Conservation (phyloP, 2,329 filamentous ascomycete species). For the Venturia oleaginea region DNA sequence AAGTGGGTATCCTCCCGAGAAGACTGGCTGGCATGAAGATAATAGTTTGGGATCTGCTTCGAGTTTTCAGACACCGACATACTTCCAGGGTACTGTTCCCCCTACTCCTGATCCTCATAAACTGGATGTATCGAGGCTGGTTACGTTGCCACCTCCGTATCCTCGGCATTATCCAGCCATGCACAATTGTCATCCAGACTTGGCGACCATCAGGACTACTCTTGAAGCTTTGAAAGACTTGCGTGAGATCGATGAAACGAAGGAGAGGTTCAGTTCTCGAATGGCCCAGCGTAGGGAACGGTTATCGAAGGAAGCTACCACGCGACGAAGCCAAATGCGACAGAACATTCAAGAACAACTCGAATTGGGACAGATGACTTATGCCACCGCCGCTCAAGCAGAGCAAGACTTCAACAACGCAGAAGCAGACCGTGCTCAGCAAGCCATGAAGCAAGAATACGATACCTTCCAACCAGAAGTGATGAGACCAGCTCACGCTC, state of each 20-base stretch:
- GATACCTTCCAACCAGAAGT: constrained; percentile 76
- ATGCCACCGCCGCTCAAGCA: constrained; percentile 71
- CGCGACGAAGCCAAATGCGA: constrained; percentile 56
- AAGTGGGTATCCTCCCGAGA: constrained; percentile 57
- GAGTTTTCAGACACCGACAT: constrained; percentile 25
- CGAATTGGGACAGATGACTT: constrained; percentile 66
- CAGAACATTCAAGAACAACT: constrained; percentile 72
- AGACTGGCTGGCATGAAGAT: constrained; percentile 48
- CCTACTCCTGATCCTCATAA: constrained; percentile 43
- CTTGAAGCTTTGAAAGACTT: constrained; percentile 69
- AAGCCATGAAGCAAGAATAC: constrained; percentile 70
- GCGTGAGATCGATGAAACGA: constrained; percentile 59
- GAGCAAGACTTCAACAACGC: constrained; percentile 64
- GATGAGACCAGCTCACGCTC: constrained; percentile 71
- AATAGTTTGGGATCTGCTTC: constrained; percentile 28
- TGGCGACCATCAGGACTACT: constrained; percentile 65
- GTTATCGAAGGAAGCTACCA: constrained; percentile 45
- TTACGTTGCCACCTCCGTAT: constrained; percentile 88
- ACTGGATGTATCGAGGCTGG: constrained; percentile 81
- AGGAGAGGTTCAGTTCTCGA: constrained; percentile 43
- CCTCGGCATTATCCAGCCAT: constrained; percentile 91
- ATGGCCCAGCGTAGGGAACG: constrained; percentile 47
- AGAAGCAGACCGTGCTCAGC: constrained; percentile 62
- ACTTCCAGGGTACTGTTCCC: constrained; percentile 26
- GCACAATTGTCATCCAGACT: constrained; percentile 87